Conservation (phyloP, 1,284 basidiomycete species). For the Cryptococcus maquisensis region DNA sequence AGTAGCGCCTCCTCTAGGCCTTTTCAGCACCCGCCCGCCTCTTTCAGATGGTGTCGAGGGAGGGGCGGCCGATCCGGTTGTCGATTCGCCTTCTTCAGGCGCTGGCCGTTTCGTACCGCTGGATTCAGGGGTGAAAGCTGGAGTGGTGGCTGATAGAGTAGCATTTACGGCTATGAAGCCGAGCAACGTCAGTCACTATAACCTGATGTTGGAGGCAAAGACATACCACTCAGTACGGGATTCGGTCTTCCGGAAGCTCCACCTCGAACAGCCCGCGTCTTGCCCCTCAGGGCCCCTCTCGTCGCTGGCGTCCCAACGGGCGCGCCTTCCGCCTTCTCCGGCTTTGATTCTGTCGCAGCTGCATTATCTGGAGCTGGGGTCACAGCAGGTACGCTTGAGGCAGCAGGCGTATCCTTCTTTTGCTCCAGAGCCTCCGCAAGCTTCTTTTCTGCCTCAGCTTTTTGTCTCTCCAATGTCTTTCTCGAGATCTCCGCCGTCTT, state of each 20-base stretch:
- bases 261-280: slow-evolving; percentile 3
- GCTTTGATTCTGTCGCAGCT: no score
- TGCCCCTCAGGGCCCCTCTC: slow-evolving; percentile 14
- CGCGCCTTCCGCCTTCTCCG: neutral
- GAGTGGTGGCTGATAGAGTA: slow-evolving; percentile 18
- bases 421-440: slow-evolving; percentile 14
- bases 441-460: slow-evolving; percentile 33
- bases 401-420: slow-evolving; percentile 1
- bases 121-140: slow-evolving; percentile 10
- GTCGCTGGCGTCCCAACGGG: slow-evolving; percentile 4
- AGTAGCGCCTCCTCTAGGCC: slow-evolving; percentile 21
- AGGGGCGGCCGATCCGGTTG: slow-evolving; percentile 7
- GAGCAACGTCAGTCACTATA: neutral
- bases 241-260: slow-evolving; percentile 15
- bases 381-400: neutral
- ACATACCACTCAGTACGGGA: slow-evolving; percentile 23
- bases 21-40: slow-evolving; percentile 23
- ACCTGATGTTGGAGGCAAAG: neutral
- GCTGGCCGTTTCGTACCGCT: slow-evolving; percentile 23
- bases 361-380: neutral
- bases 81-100: slow-evolving; percentile 30
- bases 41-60: slow-evolving; percentile 6
- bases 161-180: slow-evolving; percentile 44
- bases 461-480: slow-evolving; percentile 40
- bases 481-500: slow-evolving; percentile 40